Base-by-base conservation (phyloP, 352 stramenopile species). In the Globisporangium iwayamae region DNA sequence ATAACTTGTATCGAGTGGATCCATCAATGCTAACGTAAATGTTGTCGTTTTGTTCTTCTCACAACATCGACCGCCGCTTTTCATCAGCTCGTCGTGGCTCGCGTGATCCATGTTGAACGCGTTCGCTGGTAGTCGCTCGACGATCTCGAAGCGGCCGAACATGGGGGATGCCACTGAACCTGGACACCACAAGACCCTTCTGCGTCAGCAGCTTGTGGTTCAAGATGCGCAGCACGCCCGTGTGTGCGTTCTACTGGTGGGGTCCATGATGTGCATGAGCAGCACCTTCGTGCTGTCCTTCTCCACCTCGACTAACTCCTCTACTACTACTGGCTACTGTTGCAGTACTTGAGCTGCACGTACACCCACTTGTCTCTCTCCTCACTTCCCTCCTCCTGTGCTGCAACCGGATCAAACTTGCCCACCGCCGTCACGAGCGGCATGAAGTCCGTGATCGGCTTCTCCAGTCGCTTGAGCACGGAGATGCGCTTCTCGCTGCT, bases 391-490 rank as follows among this genome's bases (percentile, higher is more conserved):
- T 38, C 28, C 2, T 28, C 43, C 6, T 36, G 32, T 36, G 32
- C 32, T 36, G 28, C 22, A 32, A 7, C 58, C 18, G 32, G 65
- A 30, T 83, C 68, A 55, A 85, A 82, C 7, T 69, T 69, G 10
- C 78, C 76, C n/a, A 75, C 34, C 5, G 65, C 76, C 14, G 73
- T 75, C 2, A 94, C 78, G 32, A 94, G 70, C 56, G 83, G 85
- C 73, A 87, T 83, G 34, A 74, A 71, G 67, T 94, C 84, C 38
- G 82, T 94, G 20, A 94, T 63, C 10, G 81, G 77, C 66, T 93
- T 94, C 47, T 90, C 77, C 10, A 87, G 73, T 28, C 75, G 71
- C 4, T 83, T 76, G 46, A 94, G 71, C 61, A 75, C 70, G 39
- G 74, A 62, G 32, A 81, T 68, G 6, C 84, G 82, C 3, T 82